Base-by-base conservation (phyloP, 192 early-diverging fungal species). In the Mortierella alpina region DNA sequence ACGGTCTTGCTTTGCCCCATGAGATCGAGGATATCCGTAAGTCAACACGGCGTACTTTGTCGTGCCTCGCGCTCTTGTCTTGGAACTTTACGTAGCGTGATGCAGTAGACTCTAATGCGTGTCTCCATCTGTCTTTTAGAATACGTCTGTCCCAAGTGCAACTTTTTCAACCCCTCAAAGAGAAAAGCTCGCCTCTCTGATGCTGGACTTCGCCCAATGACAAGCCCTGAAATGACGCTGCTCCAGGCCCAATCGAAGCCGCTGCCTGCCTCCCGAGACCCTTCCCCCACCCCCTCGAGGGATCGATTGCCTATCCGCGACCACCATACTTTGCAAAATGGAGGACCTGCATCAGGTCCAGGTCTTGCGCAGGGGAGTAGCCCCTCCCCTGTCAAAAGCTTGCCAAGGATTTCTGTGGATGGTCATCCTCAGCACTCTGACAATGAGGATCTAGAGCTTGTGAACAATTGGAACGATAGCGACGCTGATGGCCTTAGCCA, bases 1-100 rank as follows among this genome's bases (percentile, higher is more conserved):
- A 99, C 82, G 98, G 98, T 0, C 85, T 99, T 49, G 94, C 93
- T 12, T 85, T 94, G 42, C 92, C 94, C 10, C 88, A 95, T 39
- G 95, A 96, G 58, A 86, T 94, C 63, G 87, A 93, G 47, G 85
- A 86, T 39, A 91, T 93, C 68, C 90, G 87, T 88, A 84, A 84
- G 87, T 80, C 44, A 58, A 7, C 6, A 14, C 9, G 15, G 12
- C 8, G 9, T 52, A 2, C 14, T 17, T 20, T 57, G 9, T 13
- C 31, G 3, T 31, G 31, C 31, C 31, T 31, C 31, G 31, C 3
- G 31, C 31, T 31, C 31, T 31, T 20, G 13, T 15, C 15, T 17
- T 39, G 10, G 40, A 14, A 7, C 8, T 17, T 18, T 22, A 17
- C n/a, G 55, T 39, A 9, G 1, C 2, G 12, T 15, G 31, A 31